Evolutionary conservation across 179 eudicot species (phyloP).

Genomic region (Beta lomatogona): DNA sequence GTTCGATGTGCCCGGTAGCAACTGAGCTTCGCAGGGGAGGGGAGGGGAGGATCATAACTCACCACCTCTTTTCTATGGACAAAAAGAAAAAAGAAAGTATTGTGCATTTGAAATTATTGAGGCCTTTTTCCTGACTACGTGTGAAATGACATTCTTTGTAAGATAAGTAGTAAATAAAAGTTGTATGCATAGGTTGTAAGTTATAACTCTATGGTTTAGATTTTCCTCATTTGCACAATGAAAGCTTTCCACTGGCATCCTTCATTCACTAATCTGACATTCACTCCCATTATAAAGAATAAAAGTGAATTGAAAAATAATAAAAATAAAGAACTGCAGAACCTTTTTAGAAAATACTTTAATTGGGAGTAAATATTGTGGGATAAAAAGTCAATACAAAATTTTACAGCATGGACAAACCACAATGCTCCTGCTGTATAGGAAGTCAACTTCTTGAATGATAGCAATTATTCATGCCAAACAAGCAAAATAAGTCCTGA

Average conservation of each 20-base stretch:
- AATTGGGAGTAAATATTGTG: background rate
- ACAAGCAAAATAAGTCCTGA: background rate
- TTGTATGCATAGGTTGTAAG: conserved; percentile 14
- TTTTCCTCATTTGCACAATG: conserved; percentile 1
- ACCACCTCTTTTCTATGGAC: conserved; percentile 1
- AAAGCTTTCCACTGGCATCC: background rate
- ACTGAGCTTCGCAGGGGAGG: background rate
- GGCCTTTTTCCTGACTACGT: conserved; percentile 18
- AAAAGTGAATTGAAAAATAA: background rate
- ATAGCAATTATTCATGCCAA: background rate
- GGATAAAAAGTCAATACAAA: conserved; percentile 4
- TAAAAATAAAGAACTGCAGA: background rate
- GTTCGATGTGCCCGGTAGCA: conserved; percentile 28
- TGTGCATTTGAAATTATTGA: conserved; percentile 11
- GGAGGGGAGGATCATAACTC: background rate
- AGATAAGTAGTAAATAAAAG: conserved; percentile 23
- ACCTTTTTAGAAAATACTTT: background rate
- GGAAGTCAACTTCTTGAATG: background rate
- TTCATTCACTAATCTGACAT: background rate
- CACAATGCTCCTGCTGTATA: conserved; percentile 5
- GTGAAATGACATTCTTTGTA: conserved; percentile 30
- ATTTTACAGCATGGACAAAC: conserved; percentile 1
- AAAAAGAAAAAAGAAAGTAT: background rate
- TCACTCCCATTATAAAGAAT: background rate
- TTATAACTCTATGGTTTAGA: background rate